Evolutionary conservation across 768 basidiomycete species (phyloP), one percentile per base, ranked within the genome.

Genomic region (Polyporus arcularius): DNA sequence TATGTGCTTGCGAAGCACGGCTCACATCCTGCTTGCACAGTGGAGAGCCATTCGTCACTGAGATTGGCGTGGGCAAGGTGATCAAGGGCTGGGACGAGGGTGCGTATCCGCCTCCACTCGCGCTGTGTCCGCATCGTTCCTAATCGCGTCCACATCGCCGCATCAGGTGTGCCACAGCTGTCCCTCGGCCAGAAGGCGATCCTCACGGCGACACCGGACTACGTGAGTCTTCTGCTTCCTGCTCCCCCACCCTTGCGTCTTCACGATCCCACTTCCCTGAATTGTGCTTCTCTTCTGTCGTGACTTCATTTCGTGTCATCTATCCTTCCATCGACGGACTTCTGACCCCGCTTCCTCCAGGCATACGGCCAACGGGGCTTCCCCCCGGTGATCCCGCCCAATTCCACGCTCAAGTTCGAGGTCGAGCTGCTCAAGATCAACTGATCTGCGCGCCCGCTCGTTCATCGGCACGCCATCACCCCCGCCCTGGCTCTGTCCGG

Each of bases 71-170:
- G 18, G 89, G 90, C 8, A 86, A 87, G 70, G 93, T 96, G 49
- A 94, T 96, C 76, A 88, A 80, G 70, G 91, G 93, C 32, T 95
- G 92, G 94, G 93, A 94, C 69, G 90, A 94, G 73, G 93, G 94
- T 88, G 65, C 67, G 81, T 74, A 30, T 48, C 53, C 30, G 38
- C 4, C 21, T 11, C 35, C 43, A 6, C 11, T 35, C 28, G n/a
- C 32, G 26, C 31, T 18, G 46, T 40, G 31, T 41, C 51, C 30
- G 39, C 52, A 28, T 62, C 53, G 55, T 62, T 66, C 53, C 55
- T 60, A 31, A 63, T 64, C 60, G 56, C 49, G n/a, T n/a, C 39
- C 12, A 42, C 49, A 63, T 55, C 54, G 65, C 48, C 16, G 54
- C 12, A 55, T 55, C 68, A 93, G 92, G 87, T 52, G 91, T 96